Percentiles rank a stretch among this genome's conserved stretches.
Conservation (phyloP, 2,329 filamentous ascomycete species). For the Dothiorella sarmentorum region DNA sequence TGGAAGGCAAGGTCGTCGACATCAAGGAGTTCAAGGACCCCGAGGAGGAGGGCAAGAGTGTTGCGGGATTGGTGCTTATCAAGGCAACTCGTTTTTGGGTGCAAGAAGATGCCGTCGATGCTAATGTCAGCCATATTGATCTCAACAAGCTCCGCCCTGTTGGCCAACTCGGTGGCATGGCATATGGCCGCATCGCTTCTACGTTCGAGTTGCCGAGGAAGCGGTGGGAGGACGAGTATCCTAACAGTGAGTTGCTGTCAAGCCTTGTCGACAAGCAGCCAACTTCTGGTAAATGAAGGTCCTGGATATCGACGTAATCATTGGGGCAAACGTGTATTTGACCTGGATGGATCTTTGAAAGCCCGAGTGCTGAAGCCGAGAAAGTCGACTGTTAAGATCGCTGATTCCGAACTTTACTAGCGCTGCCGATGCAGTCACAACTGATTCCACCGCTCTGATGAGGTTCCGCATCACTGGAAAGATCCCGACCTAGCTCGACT, state of each 20-base stretch:
- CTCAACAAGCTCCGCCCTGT: constrained; percentile 67
- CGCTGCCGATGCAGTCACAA: too few relatives aligned
- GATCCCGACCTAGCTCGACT: too few relatives aligned
- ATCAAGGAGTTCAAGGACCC: constrained; percentile 63
- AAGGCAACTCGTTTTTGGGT: constrained; percentile 83
- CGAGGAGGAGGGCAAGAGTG: constrained; percentile 57
- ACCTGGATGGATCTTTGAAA: too few relatives aligned
- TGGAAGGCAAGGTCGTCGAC: constrained; percentile 72
- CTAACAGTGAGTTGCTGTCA: background rate
- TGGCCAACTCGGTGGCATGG: constrained; percentile 74
- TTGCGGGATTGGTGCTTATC: constrained; percentile 60
- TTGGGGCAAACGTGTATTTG: too few relatives aligned
- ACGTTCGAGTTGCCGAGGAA: constrained; percentile 22
- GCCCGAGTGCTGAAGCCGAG: too few relatives aligned
- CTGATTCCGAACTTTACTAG: too few relatives aligned
- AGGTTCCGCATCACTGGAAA: too few relatives aligned
- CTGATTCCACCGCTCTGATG: too few relatives aligned
- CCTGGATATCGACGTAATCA: too few relatives aligned
- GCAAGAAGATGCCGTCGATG: constrained; percentile 75
- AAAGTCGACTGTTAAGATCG: too few relatives aligned
- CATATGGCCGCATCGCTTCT: constrained; percentile 53
- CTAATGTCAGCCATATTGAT: constrained; percentile 68
- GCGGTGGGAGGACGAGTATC: background rate
- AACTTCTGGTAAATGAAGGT: too few relatives aligned
- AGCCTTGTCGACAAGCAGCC: too few relatives aligned